Percentiles rank a stretch among this genome's conserved stretches.
Evolutionary conservation across 208 protist species (phyloP).

Genomic region (Leishmania amazonensis): DNA sequence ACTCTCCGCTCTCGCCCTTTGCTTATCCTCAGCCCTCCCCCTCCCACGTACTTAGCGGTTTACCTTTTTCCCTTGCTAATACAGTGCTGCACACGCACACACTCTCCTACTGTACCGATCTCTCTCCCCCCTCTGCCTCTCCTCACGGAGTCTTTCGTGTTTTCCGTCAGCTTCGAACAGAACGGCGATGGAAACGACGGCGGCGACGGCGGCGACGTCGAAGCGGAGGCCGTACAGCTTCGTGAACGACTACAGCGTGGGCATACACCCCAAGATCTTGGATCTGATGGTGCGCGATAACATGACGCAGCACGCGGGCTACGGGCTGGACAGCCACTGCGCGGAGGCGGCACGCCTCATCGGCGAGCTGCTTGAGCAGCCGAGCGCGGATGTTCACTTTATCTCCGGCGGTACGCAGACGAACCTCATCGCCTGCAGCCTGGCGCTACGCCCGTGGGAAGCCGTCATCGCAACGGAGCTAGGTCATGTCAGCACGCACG

Average conservation of each 20-base stretch:
- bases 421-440: conserved; percentile 35
- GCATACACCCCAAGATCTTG: conserved; percentile 39
- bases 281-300: conserved; percentile 25
- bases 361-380: conserved; percentile 26
- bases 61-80: not conserved
- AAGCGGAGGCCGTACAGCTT: conserved; percentile 34
- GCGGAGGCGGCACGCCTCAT: conserved; percentile 29
- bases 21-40: not conserved
- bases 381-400: conserved; percentile 46
- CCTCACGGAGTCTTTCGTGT: not conserved
- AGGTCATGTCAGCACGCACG: conserved; percentile 54
- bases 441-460: conserved; percentile 47
- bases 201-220: not conserved
- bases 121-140: not conserved
- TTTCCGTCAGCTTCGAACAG: not conserved
- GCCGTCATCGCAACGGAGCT: conserved; percentile 34
- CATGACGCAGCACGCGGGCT: conserved; percentile 38
- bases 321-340: conserved; percentile 43
- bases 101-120: conserved; percentile 19
- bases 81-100: not conserved
- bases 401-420: conserved; percentile 49
- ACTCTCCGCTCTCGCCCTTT: not conserved
- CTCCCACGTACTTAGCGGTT: not conserved
- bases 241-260: conserved; percentile 51
- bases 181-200: not conserved